Conservation (phyloP, 78 protist species). For the Paratrimastix pyriformis region DNA sequence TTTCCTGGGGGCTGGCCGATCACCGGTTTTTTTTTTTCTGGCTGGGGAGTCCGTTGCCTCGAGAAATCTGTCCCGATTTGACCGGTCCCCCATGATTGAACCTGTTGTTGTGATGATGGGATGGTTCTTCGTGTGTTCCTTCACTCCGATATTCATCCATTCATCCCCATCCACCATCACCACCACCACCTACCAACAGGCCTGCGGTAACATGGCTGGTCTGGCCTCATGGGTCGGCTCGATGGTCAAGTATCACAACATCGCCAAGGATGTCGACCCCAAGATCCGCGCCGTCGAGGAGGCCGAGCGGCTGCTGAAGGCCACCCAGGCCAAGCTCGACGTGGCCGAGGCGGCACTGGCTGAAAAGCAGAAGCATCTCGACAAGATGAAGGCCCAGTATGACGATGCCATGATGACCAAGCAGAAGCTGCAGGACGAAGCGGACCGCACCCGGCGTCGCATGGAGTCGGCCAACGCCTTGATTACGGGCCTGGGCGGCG, state of each 20-base stretch:
- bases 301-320: constrained; percentile 39
- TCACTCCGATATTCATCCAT: too few relatives aligned
- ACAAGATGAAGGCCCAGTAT: constrained; percentile 42
- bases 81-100: too few relatives aligned
- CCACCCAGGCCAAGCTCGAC: constrained; percentile 23
- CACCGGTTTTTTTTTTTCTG: too few relatives aligned
- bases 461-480: constrained; percentile 64
- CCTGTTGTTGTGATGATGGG: too few relatives aligned
- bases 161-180: too few relatives aligned
- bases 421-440: constrained; percentile 62
- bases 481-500: constrained; percentile 70
- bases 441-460: constrained; percentile 34
- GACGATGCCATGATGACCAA: constrained; percentile 51
- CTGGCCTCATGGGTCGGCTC: constrained; percentile 59
- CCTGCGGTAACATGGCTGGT: constrained; percentile 57
- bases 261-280: constrained; percentile 65
- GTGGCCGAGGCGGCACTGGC: constrained; percentile 55
- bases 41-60: too few relatives aligned
- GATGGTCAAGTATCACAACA: constrained; percentile 46
- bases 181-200: too few relatives aligned
- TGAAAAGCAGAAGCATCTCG: constrained; percentile 36
- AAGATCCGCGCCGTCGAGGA: constrained; percentile 31
- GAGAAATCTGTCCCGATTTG: too few relatives aligned
- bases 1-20: too few relatives aligned
- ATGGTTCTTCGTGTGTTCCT: too few relatives aligned